phyloP scores from a whole-genome alignment of 495 filamentous ascomycete genomes.

The Cercophora scortea region DNA sequence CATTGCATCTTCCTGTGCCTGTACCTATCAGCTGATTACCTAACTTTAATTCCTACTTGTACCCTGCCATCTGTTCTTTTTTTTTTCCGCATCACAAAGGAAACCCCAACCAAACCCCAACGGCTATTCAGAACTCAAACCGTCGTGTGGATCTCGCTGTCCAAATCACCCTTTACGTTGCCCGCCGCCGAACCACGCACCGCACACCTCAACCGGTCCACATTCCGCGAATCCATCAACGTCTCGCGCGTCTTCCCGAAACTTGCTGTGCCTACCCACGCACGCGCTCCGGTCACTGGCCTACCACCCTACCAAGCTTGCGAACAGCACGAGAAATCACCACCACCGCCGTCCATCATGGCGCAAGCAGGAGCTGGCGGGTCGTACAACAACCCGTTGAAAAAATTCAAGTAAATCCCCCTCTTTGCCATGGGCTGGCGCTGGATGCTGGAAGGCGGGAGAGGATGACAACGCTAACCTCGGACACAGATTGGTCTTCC shows the following conservation, averaged over 20 bases:
- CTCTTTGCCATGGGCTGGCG: background rate
- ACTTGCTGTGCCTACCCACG: too few relatives aligned
- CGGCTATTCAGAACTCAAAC: too few relatives aligned
- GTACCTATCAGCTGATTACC: too few relatives aligned
- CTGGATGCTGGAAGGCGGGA: background rate
- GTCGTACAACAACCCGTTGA: constrained; percentile 96
- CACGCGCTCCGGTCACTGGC: too few relatives aligned
- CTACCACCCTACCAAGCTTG: too few relatives aligned
- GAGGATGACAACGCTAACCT: constrained; percentile 9
- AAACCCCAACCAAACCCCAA: too few relatives aligned
- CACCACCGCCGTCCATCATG: constrained; percentile 23
- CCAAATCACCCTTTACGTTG: too few relatives aligned
- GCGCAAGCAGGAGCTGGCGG: constrained; percentile 54
- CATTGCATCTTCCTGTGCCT: too few relatives aligned
- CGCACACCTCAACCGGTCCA: background rate
- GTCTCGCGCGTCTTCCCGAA: background rate
- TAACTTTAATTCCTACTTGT: too few relatives aligned
- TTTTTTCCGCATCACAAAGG: too few relatives aligned
- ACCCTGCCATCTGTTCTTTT: too few relatives aligned
- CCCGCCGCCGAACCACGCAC: background rate
- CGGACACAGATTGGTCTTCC: constrained; percentile 71
- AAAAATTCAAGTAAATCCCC: constrained; percentile 88
- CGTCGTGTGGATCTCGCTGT: too few relatives aligned
- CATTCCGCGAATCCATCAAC: background rate
- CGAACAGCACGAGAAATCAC: background rate